These are phyloP conservation scores for Avicennia marina DNA, from an alignment of 257 asterid genomes.

Conservation along the genomic window DNA sequence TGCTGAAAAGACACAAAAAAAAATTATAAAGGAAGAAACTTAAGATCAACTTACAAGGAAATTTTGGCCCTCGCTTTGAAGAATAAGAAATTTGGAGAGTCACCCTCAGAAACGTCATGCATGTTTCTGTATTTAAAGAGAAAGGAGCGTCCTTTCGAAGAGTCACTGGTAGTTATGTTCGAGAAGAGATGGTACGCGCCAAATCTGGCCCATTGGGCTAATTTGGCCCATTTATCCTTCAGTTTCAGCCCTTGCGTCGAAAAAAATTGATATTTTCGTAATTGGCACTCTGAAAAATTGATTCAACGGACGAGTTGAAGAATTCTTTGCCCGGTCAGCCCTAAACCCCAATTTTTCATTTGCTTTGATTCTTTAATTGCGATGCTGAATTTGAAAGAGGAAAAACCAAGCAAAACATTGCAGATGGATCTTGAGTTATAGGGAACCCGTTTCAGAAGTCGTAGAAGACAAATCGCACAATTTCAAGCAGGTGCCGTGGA, in stretches of 20 bases:
- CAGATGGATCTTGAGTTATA: too few relatives aligned
- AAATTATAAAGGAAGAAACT: background rate
- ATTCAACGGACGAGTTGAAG: too few relatives aligned
- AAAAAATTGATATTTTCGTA: too few relatives aligned
- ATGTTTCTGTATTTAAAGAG: constrained; percentile 6
- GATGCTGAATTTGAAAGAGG: too few relatives aligned
- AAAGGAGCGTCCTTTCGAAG: background rate
- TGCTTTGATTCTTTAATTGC: too few relatives aligned
- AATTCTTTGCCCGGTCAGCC: too few relatives aligned
- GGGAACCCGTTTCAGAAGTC: constrained; percentile 30
- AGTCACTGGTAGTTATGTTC: constrained; percentile 2
- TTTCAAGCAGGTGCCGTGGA: constrained; percentile 81
- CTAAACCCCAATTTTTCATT: too few relatives aligned
- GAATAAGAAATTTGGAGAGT: constrained; percentile 7
- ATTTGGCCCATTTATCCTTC: background rate
- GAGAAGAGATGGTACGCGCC: constrained; percentile 14
- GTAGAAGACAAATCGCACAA: constrained; percentile 31
- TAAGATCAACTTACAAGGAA: background rate
- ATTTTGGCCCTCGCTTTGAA: background rate
- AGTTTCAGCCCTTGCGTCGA: too few relatives aligned
- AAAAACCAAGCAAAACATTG: too few relatives aligned
- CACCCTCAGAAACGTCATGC: constrained; percentile 10
- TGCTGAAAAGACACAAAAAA: background rate
- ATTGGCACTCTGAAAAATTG: too few relatives aligned
- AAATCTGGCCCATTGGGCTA: constrained; percentile 1